These are phyloP conservation scores for Arthrobotrys sinensis DNA, from an alignment of 2,329 filamentous ascomycete genomes.

Conservation along the genomic window DNA sequence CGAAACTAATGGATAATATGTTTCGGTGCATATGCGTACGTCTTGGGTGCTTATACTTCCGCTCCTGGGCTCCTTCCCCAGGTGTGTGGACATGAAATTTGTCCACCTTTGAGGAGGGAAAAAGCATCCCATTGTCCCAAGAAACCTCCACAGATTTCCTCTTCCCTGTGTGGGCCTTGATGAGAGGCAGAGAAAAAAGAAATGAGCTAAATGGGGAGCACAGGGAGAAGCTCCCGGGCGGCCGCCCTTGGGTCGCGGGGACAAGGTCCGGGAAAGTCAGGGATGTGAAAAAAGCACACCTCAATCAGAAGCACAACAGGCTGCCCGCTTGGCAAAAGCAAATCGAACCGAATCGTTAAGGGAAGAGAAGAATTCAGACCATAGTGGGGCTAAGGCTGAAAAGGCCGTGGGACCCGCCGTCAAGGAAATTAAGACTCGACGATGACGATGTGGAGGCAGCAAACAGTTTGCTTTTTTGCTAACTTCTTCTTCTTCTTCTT, in stretches of 20 bases:
- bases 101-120: conserved; percentile 34
- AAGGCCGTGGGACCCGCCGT: conserved; percentile 41
- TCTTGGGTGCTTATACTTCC: conserved; percentile 49
- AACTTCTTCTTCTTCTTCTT: not conserved
- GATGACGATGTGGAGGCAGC: conserved; percentile 54
- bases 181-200: conserved; percentile 7
- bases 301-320: conserved; percentile 38
- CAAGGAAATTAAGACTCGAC: conserved; percentile 55
- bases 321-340: conserved; percentile 39
- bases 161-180: conserved; percentile 6
- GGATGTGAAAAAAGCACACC: conserved; percentile 32
- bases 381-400: conserved; percentile 56
- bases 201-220: not conserved
- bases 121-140: conserved; percentile 38
- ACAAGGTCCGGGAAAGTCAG: conserved; percentile 6
- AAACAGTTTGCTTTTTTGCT: conserved; percentile 12
- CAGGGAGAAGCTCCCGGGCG: conserved; percentile 1
- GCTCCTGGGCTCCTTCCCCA: conserved; percentile 56
- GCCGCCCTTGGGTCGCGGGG: not conserved
- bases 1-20: conserved; percentile 55
- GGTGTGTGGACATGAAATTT: conserved; percentile 52
- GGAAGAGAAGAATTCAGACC: conserved; percentile 40
- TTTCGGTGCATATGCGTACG: conserved; percentile 41
- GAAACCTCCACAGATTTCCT: conserved; percentile 18
- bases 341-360: conserved; percentile 27